Evolutionary conservation across 208 protist genomes (phyloP).

Genomic region (Porcisia hertigi): DNA sequence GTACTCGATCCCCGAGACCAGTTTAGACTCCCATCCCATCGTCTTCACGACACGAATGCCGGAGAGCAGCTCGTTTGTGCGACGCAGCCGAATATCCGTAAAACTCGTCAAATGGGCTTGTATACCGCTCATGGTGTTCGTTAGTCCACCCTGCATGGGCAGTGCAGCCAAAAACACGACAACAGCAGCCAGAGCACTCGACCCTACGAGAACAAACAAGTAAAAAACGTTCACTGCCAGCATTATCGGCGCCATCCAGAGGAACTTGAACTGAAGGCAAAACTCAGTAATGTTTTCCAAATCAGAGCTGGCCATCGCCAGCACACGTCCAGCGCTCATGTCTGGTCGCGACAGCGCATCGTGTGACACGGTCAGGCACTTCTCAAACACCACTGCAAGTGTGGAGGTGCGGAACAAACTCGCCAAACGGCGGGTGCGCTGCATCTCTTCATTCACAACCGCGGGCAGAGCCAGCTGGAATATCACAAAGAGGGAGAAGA

Average conservation of each 20-base stretch:
- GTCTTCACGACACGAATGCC: conserved; percentile 93
- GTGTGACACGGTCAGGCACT: conserved; percentile 60
- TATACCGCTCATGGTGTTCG: conserved; percentile 27
- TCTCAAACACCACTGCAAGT: conserved; percentile 72
- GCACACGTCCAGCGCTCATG: conserved; percentile 77
- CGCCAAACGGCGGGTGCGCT: conserved; percentile 31
- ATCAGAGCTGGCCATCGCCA: conserved; percentile 89
- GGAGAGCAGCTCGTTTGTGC: conserved; percentile 90
- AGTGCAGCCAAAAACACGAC: conserved; percentile 60
- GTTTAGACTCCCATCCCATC: conserved; percentile 88
- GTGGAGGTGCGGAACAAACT: conserved; percentile 65
- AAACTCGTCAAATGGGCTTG: conserved; percentile 26
- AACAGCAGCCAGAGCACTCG: conserved; percentile 70
- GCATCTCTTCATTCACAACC: conserved; percentile 41
- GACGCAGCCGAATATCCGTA: conserved; percentile 87
- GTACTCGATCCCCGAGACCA: conserved; percentile 40
- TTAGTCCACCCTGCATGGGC: conserved; percentile 65
- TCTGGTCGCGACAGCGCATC: conserved; percentile 62
- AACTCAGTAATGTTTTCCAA: conserved; percentile 54
- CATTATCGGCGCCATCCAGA: conserved; percentile 63
- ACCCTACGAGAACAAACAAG: conserved; percentile 64
- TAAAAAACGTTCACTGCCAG: conserved; percentile 54
- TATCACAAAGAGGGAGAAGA: conserved; percentile 17
- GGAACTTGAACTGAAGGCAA: conserved; percentile 35
- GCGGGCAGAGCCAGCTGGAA: conserved; percentile 45